Percentiles rank a stretch among this genome's conserved stretches.
Evolutionary conservation across 768 basidiomycete genomes (phyloP).

Genomic region (Tubosaeta sp.): DNA sequence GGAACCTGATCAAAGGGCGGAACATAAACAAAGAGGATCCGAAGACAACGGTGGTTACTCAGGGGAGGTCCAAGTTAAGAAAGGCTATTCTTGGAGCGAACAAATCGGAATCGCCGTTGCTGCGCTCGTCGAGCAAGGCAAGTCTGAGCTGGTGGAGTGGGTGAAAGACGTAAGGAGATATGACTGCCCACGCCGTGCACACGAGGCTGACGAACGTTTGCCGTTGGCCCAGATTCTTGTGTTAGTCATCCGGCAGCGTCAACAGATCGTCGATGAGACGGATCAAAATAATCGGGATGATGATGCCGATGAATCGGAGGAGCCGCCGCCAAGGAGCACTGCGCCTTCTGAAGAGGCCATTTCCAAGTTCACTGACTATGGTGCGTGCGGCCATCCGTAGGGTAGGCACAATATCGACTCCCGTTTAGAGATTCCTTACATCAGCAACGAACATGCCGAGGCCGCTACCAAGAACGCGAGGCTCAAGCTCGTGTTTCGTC

Average conservation of each 20-base stretch:
- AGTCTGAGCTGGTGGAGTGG: slow-evolving; percentile 70
- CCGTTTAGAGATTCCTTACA: slow-evolving; percentile 68
- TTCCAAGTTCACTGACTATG: slow-evolving; percentile 66
- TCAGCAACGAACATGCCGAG: slow-evolving; percentile 67
- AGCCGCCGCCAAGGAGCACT: slow-evolving; percentile 19
- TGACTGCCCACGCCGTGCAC: slow-evolving; percentile 16
- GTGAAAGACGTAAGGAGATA: slow-evolving; percentile 65
- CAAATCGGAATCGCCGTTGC: slow-evolving; percentile 85
- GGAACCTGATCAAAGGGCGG: slow-evolving; percentile 50
- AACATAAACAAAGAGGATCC: slow-evolving; percentile 26
- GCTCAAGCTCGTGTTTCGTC: slow-evolving; percentile 80
- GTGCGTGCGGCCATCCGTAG: slow-evolving; percentile 43
- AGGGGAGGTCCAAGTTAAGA: slow-evolving; percentile 76
- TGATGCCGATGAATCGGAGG: slow-evolving; percentile 33
- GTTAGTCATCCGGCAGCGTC: slow-evolving; percentile 55
- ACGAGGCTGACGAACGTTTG: slow-evolving; percentile 16
- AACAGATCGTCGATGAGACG: slow-evolving; percentile 57
- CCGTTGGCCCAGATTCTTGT: slow-evolving; percentile 49
- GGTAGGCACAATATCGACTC: slow-evolving; percentile 1
- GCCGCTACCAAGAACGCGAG: slow-evolving; percentile 75
- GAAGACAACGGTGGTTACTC: slow-evolving; percentile 43
- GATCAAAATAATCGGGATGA: slow-evolving; percentile 42
- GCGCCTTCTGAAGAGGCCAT: slow-evolving; percentile 67
- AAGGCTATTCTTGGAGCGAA: slow-evolving; percentile 85
- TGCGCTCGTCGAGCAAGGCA: slow-evolving; percentile 62